A percentile compares a stretch with the other conserved stretches of the same genome.
Evolutionary conservation across 1,139 yeast species (phyloP).

Genomic region (Diutina ranongensis): DNA sequence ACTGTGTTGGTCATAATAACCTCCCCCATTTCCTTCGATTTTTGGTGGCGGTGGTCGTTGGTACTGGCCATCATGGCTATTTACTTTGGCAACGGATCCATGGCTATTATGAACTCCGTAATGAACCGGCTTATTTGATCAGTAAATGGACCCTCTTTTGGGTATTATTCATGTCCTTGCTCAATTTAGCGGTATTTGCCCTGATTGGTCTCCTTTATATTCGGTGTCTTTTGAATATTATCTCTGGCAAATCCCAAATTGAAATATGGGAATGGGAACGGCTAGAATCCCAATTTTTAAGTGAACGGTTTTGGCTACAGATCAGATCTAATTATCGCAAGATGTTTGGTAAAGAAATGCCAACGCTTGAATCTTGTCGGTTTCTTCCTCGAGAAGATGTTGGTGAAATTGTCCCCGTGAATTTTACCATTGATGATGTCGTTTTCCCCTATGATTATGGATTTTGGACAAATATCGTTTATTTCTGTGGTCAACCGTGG

Average conservation of each 20-base stretch:
- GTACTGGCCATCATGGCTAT: conserved; percentile 39
- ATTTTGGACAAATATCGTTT: conserved; percentile 37
- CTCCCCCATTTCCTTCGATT: conserved; percentile 79
- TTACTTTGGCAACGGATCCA: conserved; percentile 31
- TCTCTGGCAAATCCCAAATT: conserved; percentile 79
- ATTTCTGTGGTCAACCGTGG: conserved; percentile 42
- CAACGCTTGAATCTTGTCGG: conserved; percentile 39
- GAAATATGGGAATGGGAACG: conserved; percentile 91
- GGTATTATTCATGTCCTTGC: conserved; percentile 43
- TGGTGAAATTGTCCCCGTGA: conserved; percentile 12
- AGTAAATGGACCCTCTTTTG: conserved; percentile 42
- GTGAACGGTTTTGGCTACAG: conserved; percentile 40
- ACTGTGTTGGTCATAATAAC: conserved; percentile 73
- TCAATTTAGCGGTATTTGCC: conserved; percentile 46
- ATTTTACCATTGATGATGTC: conserved; percentile 42
- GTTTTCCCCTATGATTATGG: conserved; percentile 80
- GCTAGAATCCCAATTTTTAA: conserved; percentile 49
- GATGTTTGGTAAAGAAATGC: conserved; percentile 33
- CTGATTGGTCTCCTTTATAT: conserved; percentile 47
- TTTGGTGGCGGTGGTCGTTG: conserved; percentile 50
- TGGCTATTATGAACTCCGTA: conserved; percentile 39
- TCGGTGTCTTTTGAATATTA: conserved; percentile 48
- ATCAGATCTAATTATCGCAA: conserved; percentile 33
- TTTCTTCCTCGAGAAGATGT: conserved; percentile 11
- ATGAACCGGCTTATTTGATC: conserved; percentile 50